Conservation (phyloP, 2,329 filamentous ascomycete genomes). For the Aureobasidium sp. region DNA sequence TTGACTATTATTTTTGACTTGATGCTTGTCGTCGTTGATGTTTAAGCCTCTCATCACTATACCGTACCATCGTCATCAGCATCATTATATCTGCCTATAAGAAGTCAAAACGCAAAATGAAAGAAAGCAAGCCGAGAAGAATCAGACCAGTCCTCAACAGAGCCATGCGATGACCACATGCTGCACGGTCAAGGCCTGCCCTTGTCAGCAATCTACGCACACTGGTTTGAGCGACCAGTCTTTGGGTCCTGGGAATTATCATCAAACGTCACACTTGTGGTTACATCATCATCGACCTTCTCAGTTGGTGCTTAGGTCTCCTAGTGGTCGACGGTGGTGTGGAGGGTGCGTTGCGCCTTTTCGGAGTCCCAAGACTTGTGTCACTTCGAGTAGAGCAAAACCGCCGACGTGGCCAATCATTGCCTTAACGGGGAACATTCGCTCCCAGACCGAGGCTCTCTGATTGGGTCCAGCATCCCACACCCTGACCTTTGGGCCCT, state of each 20-base stretch:
- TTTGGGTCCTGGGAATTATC: background rate
- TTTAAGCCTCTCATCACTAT: background rate
- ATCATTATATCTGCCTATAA: background rate
- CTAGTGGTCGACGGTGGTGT: background rate
- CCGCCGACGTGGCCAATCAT: background rate
- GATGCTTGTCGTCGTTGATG: background rate
- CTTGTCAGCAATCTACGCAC: background rate
- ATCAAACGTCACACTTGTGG: background rate
- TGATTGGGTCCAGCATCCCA: background rate
- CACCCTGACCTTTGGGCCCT: background rate
- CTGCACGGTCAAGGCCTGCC: background rate
- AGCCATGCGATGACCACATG: background rate
- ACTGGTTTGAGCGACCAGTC: background rate
- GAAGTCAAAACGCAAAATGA: background rate
- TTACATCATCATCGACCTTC: conserved; percentile 2
- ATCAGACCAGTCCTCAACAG: background rate
- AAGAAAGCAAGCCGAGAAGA: background rate
- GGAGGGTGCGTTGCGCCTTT: background rate
- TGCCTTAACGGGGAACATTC: background rate
- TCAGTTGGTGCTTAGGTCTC: background rate
- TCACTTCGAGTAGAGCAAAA: background rate
- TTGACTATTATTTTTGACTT: background rate
- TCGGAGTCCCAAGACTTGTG: background rate
- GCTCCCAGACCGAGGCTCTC: background rate
- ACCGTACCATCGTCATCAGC: background rate